Evolutionary conservation across 2,329 filamentous ascomycete species (phyloP).

Genomic region (Penicillium aurantiogriseum): DNA sequence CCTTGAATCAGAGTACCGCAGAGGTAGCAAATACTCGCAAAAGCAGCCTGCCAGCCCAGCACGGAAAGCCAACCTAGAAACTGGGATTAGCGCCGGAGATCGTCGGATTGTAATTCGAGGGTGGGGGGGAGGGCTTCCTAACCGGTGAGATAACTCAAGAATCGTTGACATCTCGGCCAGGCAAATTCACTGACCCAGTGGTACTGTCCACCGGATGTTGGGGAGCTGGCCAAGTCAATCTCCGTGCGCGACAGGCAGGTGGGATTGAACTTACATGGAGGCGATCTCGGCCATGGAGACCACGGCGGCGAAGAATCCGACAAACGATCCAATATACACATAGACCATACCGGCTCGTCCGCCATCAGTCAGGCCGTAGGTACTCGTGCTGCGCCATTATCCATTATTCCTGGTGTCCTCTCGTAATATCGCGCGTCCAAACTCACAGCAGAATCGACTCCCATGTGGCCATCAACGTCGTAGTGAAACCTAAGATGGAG

Average conservation of each 20-base stretch:
- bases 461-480: constrained; percentile 43
- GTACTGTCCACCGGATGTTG: constrained; percentile 42
- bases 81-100: not conserved
- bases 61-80: constrained; percentile 38
- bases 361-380: constrained; percentile 31
- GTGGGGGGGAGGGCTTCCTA: not conserved
- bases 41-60: constrained; percentile 38
- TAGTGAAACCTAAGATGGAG: constrained; percentile 42
- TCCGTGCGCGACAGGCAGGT: not conserved
- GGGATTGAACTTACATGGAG: constrained; percentile 32
- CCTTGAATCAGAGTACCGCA: constrained; percentile 38
- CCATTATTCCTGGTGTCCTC: constrained; percentile 2
- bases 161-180: constrained; percentile 32
- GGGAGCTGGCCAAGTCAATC: constrained; percentile 27
- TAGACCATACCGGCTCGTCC: constrained; percentile 41
- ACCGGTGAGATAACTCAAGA: constrained; percentile 41
- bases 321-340: constrained; percentile 36
- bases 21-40: constrained; percentile 36
- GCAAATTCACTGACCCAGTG: constrained; percentile 44
- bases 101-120: not conserved
- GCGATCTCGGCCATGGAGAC: constrained; percentile 43
- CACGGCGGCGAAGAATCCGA: constrained; percentile 40
- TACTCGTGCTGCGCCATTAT: constrained; percentile 23
- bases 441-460: constrained; percentile 41
- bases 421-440: not conserved